phyloP scores from a whole-genome alignment of 169 alveolate genomes.

The Plasmodium fragile region DNA sequence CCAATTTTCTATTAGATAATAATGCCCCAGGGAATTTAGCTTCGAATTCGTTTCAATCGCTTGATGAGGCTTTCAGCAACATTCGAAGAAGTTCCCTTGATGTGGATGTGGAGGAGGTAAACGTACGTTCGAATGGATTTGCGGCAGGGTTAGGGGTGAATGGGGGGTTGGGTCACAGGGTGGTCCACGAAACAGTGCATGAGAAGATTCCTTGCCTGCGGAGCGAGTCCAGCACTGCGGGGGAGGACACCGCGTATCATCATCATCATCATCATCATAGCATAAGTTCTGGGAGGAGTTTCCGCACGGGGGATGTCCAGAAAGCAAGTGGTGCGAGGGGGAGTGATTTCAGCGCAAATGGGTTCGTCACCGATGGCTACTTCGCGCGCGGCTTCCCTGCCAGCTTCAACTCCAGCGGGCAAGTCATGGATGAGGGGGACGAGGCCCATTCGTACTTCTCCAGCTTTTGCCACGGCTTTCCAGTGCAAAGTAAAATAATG shows the following conservation, averaged over 20 bases:
- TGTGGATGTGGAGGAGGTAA: not conserved
- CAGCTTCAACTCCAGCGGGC: not conserved
- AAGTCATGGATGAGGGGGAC: constrained; percentile 8
- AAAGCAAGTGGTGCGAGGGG: not conserved
- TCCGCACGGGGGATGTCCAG: not conserved
- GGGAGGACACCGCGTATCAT: not conserved
- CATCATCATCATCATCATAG: not conserved
- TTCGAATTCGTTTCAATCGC: constrained; percentile 50
- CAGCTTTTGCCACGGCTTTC: constrained; percentile 4
- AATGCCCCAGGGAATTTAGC: not conserved
- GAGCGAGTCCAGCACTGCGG: not conserved
- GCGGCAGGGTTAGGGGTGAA: not conserved
- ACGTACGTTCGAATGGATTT: not conserved
- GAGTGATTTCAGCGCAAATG: not conserved
- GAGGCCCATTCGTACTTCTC: constrained; percentile 22
- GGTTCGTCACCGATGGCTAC: not conserved
- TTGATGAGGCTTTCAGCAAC: not conserved
- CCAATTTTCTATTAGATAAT: constrained; percentile 56
- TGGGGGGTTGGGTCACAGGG: not conserved
- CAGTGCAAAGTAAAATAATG: not conserved
- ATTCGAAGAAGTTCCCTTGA: not conserved
- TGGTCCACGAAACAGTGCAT: constrained; percentile 1
- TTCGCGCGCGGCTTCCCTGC: not conserved
- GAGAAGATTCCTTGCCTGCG: not conserved
- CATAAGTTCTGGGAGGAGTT: not conserved